Evolutionary conservation across 441 rosid genomes (phyloP).

Genomic region (Rhodomyrtus psidioides): DNA sequence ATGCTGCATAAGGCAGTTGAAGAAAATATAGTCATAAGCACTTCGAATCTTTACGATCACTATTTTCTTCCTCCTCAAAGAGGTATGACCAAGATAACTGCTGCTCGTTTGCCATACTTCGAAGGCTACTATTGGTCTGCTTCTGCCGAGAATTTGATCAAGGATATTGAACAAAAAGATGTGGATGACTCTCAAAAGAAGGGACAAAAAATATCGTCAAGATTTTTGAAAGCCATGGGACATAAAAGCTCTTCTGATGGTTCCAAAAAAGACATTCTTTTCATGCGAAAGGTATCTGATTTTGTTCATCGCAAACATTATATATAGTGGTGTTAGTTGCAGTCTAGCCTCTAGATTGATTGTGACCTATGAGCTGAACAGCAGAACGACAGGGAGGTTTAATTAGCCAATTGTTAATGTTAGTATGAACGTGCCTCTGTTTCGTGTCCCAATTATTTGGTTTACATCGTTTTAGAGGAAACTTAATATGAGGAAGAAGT

Average conservation of each 20-base stretch:
- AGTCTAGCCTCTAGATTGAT: background rate
- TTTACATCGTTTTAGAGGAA: background rate
- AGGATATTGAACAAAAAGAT: background rate
- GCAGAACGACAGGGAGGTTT: background rate
- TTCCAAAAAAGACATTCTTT: constrained; percentile 1
- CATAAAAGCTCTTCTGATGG: background rate
- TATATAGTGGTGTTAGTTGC: background rate
- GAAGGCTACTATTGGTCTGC: constrained; percentile 9
- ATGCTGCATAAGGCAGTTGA: constrained; percentile 2
- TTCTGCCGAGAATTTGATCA: background rate
- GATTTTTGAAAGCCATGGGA: background rate
- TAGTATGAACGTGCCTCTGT: background rate
- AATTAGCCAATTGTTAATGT: background rate
- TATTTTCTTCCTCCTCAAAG: background rate
- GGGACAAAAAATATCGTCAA: background rate
- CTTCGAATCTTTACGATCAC: background rate
- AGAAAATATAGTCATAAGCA: constrained; percentile 2
- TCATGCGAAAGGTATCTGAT: constrained; percentile 6
- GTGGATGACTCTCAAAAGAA: background rate
- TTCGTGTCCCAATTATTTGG: background rate
- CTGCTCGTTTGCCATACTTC: constrained; percentile 5
- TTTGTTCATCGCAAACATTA: background rate
- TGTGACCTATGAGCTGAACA: background rate
- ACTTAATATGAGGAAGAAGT: background rate
- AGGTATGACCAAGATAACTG: background rate